Conservation (phyloP, 371 early-diverging fungal species). For the Fennellomyces sp. region DNA sequence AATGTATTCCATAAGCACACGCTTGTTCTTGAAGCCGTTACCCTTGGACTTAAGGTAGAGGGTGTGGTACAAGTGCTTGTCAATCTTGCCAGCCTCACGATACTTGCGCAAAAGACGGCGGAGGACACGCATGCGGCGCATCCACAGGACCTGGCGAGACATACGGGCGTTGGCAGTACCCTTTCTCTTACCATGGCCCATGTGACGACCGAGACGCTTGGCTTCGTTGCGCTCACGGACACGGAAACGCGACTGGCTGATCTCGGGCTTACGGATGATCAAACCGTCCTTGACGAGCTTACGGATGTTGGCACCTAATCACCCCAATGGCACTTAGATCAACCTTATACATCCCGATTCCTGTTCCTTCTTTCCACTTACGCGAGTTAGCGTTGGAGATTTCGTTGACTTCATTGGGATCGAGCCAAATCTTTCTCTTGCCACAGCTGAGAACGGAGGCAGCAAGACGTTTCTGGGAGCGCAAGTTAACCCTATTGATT, state of each 20-base stretch:
- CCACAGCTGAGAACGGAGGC: slow-evolving; percentile 99
- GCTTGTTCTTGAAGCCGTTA: slow-evolving; percentile 99
- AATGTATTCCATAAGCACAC: slow-evolving; percentile 99
- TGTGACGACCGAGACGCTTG: slow-evolving; percentile 99
- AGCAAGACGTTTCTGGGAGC: slow-evolving; percentile 96
- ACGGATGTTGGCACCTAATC: slow-evolving; percentile 94
- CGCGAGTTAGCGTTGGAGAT: slow-evolving; percentile 98
- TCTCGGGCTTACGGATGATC: slow-evolving; percentile 96
- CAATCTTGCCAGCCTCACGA: slow-evolving; percentile 97
- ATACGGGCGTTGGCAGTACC: slow-evolving; percentile 99
- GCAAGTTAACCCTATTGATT: slow-evolving; percentile 74
- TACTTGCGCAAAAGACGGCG: slow-evolving; percentile 98
- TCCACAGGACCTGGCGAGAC: slow-evolving; percentile 98
- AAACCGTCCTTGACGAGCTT: slow-evolving; percentile 98
- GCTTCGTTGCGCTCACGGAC: slow-evolving; percentile 93
- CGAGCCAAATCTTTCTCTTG: slow-evolving; percentile 99
- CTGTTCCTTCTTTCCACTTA: no score
- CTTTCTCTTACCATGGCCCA: slow-evolving; percentile 97
- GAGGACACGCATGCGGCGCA: slow-evolving; percentile 99
- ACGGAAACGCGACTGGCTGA: slow-evolving; percentile 95
- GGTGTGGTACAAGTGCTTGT: slow-evolving; percentile 97
- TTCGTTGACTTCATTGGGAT: slow-evolving; percentile 97
- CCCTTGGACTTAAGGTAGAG: slow-evolving; percentile 99
- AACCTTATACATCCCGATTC: no score
- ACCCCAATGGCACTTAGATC: no score